Conservation (phyloP, 768 basidiomycete genomes). For the Trametes elegans region DNA sequence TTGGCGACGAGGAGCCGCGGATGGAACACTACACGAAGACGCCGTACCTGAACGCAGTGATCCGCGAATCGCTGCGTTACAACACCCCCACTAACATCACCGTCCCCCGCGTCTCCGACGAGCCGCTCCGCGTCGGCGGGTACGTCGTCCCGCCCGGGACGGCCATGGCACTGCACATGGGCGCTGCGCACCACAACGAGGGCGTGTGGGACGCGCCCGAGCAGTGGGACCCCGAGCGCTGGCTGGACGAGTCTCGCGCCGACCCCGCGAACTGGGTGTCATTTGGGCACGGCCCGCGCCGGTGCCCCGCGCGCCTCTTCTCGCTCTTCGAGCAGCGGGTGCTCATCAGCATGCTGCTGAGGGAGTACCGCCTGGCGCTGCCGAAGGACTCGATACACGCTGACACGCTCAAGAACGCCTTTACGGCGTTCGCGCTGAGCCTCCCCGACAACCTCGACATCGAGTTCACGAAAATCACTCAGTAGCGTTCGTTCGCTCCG, state of each 20-base stretch:
- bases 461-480: slow-evolving; percentile 23
- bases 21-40: slow-evolving; percentile 29
- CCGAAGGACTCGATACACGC: slow-evolving; percentile 30
- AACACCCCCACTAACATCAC: slow-evolving; percentile 29
- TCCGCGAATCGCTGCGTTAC: slow-evolving; percentile 40
- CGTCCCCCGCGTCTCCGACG: slow-evolving; percentile 27
- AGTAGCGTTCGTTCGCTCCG: no score
- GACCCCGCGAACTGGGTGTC: slow-evolving; percentile 1
- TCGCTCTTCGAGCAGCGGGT: slow-evolving; percentile 34
- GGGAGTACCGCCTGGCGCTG: slow-evolving; percentile 35
- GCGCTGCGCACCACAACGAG: slow-evolving; percentile 36
- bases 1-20: slow-evolving; percentile 32
- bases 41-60: slow-evolving; percentile 37
- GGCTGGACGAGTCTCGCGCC: slow-evolving; percentile 30
- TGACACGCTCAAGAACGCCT: slow-evolving; percentile 32
- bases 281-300: slow-evolving; percentile 21
- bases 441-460: slow-evolving; percentile 35
- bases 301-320: slow-evolving; percentile 28
- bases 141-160: slow-evolving; percentile 32
- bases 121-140: slow-evolving; percentile 32
- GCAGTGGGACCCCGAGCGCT: slow-evolving; percentile 53
- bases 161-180: slow-evolving; percentile 35
- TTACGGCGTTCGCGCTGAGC: slow-evolving; percentile 36
- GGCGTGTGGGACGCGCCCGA: slow-evolving; percentile 46
- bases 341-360: slow-evolving; percentile 34